Base-by-base conservation (phyloP, 352 stramenopile species). In the Phytophthora idaei region DNA sequence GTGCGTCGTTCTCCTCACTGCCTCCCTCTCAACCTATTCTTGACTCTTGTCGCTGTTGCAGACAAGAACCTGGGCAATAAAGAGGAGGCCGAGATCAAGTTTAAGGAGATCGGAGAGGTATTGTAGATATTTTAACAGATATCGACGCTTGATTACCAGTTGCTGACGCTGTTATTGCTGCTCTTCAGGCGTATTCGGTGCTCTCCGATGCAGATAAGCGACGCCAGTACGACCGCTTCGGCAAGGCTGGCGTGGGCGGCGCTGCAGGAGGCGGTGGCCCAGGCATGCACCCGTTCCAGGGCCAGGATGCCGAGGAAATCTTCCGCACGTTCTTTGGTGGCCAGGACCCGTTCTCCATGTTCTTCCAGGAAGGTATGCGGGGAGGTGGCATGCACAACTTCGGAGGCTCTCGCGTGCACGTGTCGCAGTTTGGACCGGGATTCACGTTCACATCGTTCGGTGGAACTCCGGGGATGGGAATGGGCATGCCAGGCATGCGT, bases 51-150 rank as follows among this genome's bases (percentile, higher is more conserved):
- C 10, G 27, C 36, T 27, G 17, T 59, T 51, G 17, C 69, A 94
- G 85, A 97, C 75, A 96, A 96, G 73, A 97, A 97, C 67, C 62
- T 92, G 59, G 89, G 97, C 71, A 87, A 93, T 47, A 90, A 97
- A 67, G 89, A 94, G 32, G 80, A 83, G 29, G 90, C 91, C 5
- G 89, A 94, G 55, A 69, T 90, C 56, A 96, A 96, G 64, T 98
- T 98, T 62, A 94, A 94, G 60, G 77, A 94, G 63, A 94, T 94
- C 57, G 85, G 85, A 64, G 85, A 94, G 83, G 84, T 92, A 67
- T 5, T 10, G 78, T 83, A 63, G 17, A 28, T 37, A 21, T 36
- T 41, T 50, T 5, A 47, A 28, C 10, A 15, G 9, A 42, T 21
- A 54, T 46, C 34, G 9, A 12, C 32, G 32, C 14, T 67, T n/a